These are phyloP conservation scores for Aspergillus felis DNA, from an alignment of 2,329 filamentous ascomycete genomes.

Conservation along the genomic window DNA sequence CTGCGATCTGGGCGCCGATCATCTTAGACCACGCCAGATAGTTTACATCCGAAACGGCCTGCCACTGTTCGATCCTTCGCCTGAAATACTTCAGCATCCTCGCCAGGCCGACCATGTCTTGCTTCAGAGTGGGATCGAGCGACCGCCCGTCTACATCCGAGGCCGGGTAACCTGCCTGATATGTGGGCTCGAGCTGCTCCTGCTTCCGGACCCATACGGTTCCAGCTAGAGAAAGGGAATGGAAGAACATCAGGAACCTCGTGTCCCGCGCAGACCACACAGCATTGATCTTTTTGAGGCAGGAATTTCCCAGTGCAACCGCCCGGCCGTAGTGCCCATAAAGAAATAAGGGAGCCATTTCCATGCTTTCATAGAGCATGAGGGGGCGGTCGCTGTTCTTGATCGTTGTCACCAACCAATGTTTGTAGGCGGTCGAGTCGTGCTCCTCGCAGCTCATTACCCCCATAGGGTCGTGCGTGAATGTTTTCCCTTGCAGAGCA, in stretches of 20 bases:
- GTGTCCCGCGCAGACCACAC: conserved; percentile 46
- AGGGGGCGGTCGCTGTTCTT: conserved; percentile 50
- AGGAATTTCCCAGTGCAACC: conserved; percentile 40
- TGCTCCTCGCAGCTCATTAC: conserved; percentile 56
- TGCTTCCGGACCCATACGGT: too few relatives aligned
- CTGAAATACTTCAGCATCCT: too few relatives aligned
- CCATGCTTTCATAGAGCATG: conserved; percentile 53
- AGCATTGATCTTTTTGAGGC: conserved; percentile 38
- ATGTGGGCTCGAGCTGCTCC: too few relatives aligned
- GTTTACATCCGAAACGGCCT: conserved; percentile 1
- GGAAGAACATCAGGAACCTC: conserved; percentile 21
- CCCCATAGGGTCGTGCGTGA: conserved; percentile 42
- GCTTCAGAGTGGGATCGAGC: too few relatives aligned
- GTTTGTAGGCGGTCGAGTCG: conserved; percentile 44
- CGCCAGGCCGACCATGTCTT: too few relatives aligned
- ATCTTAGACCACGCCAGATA: conserved; percentile 5
- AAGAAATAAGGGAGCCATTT: conserved; percentile 43
- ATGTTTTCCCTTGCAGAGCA: conserved; percentile 60
- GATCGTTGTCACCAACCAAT: conserved; percentile 43
- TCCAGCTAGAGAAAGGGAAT: too few relatives aligned
- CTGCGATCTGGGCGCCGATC: conserved; percentile 1
- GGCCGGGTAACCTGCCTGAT: too few relatives aligned
- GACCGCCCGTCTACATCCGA: too few relatives aligned
- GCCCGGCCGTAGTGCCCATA: conserved; percentile 45
- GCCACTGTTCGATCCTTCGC: not conserved